phyloP scores from a whole-genome alignment of 1,284 basidiomycete species.

The Flammula alnicola region DNA sequence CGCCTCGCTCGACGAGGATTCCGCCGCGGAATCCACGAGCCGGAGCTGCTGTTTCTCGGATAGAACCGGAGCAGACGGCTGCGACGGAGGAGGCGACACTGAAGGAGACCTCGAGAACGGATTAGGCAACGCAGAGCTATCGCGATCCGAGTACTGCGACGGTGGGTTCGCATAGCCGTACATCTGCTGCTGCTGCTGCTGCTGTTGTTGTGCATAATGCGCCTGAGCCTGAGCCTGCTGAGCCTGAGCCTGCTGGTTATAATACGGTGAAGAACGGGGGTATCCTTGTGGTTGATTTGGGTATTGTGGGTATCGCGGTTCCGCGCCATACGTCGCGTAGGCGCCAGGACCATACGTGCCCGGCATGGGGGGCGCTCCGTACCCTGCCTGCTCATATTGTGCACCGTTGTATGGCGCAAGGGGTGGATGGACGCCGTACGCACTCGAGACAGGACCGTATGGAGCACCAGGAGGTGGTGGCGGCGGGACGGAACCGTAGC shows the following conservation, averaged over 20 bases:
- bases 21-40: not conserved
- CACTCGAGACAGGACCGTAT: conserved; percentile 15
- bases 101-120: conserved; percentile 9
- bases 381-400: conserved; percentile 25
- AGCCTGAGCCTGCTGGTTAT: conserved; percentile 10
- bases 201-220: conserved; percentile 2
- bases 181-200: conserved; percentile 7
- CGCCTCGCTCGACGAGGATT: conserved; percentile 11
- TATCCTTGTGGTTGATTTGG: conserved; percentile 19
- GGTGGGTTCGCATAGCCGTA: conserved; percentile 10
- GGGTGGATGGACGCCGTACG: conserved; percentile 18
- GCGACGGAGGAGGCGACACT: conserved; percentile 1
- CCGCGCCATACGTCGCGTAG: conserved; percentile 22
- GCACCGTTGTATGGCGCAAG: conserved; percentile 18
- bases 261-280: conserved; percentile 10
- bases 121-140: conserved; percentile 9
- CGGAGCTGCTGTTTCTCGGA: not conserved
- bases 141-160: not conserved
- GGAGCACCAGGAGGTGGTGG: conserved; percentile 9
- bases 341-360: conserved; percentile 24
- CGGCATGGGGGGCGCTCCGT: conserved; percentile 25
- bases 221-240: not conserved
- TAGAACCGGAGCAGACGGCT: not conserved
- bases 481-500: conserved; percentile 14
- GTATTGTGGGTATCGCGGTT: conserved; percentile 20